Evolutionary conservation across 2,329 filamentous ascomycete species (phyloP), one percentile per base, ranked within the genome.

Genomic region (Orbilia javanica): DNA sequence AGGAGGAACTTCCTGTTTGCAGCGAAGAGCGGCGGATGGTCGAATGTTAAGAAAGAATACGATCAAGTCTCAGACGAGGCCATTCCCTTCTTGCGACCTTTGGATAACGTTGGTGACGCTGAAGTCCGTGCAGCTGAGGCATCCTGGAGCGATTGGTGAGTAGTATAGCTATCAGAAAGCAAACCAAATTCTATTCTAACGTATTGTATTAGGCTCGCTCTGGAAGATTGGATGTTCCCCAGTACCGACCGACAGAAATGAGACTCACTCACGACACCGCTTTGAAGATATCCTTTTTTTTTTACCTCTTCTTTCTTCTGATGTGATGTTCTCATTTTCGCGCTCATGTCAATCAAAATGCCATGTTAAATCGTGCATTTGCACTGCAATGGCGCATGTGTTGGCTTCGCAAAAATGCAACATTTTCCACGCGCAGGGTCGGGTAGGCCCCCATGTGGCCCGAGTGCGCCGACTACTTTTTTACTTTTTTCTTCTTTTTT

Each of bases 1-100:
- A 89, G 96, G 64, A 89, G 93, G 70, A 99, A 99, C 83, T 99
- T 96, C 83, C 88, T 99, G 36, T 98, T 98, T 83, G 93, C 95
- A 0, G 93, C 94, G 11, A 99, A 98, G 86, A 96, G 93, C 82
- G 79, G 79, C 4, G 80, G 81, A 13, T 98, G 96, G 95, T 88
- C 93, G 20, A 90, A 89, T 65, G 94, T 97, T 82, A 98, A 97
- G 85, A 88, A 90, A 72, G 90, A 93, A 81, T 99, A 98, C 84
- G 96, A 98, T 83, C 93, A 95, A 87, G 89, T 88, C 1, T 90
- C 90, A 2, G 89, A 93, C 68, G 94, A 98, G 85, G 92, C 89
- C 1, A 89, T 97, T 0, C 96, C 96, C 0, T 98, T 97, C 83
- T 86, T 98, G 81, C 90, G 90, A 80, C 94, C 95, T 3, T 85